Percentiles rank a stretch among this genome's conserved stretches.
These are phyloP conservation scores for Angomonas ambiguus DNA, from an alignment of 208 protist genomes.

Conservation along the genomic window DNA sequence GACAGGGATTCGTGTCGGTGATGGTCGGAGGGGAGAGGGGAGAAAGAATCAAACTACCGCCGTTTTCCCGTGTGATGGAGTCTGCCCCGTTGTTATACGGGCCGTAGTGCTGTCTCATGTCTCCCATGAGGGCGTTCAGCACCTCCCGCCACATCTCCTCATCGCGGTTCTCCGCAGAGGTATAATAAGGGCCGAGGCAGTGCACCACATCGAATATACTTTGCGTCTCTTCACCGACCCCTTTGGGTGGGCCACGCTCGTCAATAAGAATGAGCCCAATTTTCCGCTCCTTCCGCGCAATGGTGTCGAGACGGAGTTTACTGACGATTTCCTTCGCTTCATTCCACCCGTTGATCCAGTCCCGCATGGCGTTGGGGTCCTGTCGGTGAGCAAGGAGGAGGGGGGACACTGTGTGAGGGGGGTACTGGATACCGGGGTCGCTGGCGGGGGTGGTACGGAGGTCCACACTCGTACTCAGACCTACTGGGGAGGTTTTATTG, in stretches of 20 bases:
- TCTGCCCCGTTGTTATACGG: no score
- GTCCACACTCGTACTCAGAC: no score
- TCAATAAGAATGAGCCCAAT: slow-evolving; percentile 14
- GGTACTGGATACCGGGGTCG: background rate
- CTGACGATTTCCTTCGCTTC: background rate
- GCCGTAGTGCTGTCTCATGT: no score
- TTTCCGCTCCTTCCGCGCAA: slow-evolving; percentile 7
- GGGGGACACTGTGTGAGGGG: background rate
- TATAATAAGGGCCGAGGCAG: background rate
- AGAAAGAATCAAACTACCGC: background rate
- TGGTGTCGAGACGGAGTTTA: background rate
- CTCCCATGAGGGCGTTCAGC: no score
- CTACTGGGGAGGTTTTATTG: no score
- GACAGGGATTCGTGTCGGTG: background rate
- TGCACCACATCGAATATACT: background rate
- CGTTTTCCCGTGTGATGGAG: background rate
- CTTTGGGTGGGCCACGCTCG: slow-evolving; percentile 14
- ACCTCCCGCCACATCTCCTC: no score
- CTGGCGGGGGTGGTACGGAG: no score
- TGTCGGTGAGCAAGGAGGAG: background rate
- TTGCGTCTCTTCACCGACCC: background rate
- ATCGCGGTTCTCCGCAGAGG: no score
- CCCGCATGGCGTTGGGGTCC: no score
- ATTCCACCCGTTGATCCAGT: no score
- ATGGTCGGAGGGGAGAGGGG: background rate